Base-by-base conservation (phyloP, 768 basidiomycete genomes). In the Auricularia auricula-judae region DNA sequence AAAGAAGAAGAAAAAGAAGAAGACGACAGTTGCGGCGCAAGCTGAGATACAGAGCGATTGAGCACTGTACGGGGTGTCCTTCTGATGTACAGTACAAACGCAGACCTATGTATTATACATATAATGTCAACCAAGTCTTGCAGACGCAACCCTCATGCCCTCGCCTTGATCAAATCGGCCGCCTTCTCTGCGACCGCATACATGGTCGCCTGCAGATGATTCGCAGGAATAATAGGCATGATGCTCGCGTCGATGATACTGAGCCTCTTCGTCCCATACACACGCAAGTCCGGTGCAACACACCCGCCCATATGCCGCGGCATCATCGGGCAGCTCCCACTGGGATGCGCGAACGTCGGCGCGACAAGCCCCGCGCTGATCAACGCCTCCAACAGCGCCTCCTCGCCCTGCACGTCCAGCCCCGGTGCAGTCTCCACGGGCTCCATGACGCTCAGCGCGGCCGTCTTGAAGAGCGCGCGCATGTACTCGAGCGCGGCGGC, bases 1-100 rank as follows among this genome's bases (percentile, higher is more conserved):
- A 63, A 61, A 11, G 36, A 60, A 14, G 65, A 63, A 53, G 60
- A 76, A 72, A 66, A 74, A 75, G 65, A 76, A 68, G 61, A 69
- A 69, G 62, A 69, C 64, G 36, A 70, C 62, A 59, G 34, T 61
- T 21, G 54, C 44, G n/a, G 14, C 58, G 42, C 65, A 23, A 65
- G 36, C 29, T 29, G 29, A 29, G 29, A 29, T 29, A 29, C 29
- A 29, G 29, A 29, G 29, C 29, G 29, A 29, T 2, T 29, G 2
- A 3, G 29, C 29, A 0, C 29, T 29, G 29, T 2, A 29, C 29
- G 29, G 29, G 29, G 29, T 29, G 29, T 29, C 29, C 29, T 29
- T 0, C 2, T 29, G 29, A 29, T 29, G 29, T 29, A 29, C 2
- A 29, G 29, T 29, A 29, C 29, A 29, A 29, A 29, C 29, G 29